Evolutionary conservation across 2,329 filamentous ascomycete species (phyloP).

Genomic region (Diaporthe aspalathi): DNA sequence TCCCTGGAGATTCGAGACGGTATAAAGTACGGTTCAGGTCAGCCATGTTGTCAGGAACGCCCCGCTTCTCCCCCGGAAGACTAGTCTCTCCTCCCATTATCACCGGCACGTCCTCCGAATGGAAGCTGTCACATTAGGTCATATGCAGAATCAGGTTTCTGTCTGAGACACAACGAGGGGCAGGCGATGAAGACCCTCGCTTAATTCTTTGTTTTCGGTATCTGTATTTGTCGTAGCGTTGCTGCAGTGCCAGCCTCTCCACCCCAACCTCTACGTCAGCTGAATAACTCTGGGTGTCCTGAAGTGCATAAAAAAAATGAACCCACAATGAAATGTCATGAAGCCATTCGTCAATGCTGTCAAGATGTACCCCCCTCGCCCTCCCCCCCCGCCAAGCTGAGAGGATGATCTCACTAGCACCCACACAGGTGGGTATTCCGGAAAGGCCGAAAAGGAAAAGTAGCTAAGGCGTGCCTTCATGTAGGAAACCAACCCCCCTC

Average conservation of each 20-base stretch:
- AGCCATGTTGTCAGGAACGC: slow-evolving; percentile 6
- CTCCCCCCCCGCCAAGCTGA: neutral
- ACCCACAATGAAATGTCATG: neutral
- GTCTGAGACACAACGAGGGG: slow-evolving; percentile 11
- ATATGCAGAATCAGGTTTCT: slow-evolving; percentile 3
- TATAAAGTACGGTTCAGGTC: neutral
- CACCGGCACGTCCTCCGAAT: neutral
- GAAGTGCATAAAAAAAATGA: neutral
- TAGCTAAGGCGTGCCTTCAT: too few relatives aligned
- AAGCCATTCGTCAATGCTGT: neutral
- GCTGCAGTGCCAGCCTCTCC: neutral
- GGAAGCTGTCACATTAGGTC: neutral
- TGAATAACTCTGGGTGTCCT: neutral
- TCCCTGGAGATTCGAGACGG: neutral
- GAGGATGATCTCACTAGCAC: neutral
- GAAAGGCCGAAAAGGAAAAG: neutral
- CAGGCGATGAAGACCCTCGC: slow-evolving; percentile 1
- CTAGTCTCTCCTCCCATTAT: neutral
- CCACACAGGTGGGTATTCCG: too few relatives aligned
- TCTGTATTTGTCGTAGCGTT: slow-evolving; percentile 6
- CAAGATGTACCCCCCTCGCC: neutral
- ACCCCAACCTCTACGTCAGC: neutral
- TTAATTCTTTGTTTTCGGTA: neutral
- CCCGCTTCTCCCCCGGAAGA: neutral
- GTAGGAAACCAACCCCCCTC: neutral